Percentiles rank a stretch among this genome's conserved stretches.
These are phyloP conservation scores for Emmonsia crescens DNA, from an alignment of 2,329 filamentous ascomycete species.

Conservation along the genomic window DNA sequence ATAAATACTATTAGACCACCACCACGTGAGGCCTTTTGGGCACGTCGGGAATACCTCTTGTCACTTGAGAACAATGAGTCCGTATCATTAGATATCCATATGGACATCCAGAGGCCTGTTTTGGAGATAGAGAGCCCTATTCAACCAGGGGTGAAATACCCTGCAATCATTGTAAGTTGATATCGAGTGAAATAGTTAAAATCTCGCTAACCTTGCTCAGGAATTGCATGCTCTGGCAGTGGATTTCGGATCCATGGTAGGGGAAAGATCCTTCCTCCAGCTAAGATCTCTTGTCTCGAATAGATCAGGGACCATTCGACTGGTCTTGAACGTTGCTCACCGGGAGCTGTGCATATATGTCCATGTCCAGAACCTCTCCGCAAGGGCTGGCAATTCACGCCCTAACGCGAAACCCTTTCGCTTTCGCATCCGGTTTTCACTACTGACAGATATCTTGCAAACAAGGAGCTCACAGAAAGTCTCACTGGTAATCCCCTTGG, in stretches of 20 bases:
- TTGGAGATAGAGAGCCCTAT: constrained; percentile 26
- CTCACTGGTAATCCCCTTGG: constrained; percentile 30
- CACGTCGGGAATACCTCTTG: constrained; percentile 17
- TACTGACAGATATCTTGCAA: constrained; percentile 32
- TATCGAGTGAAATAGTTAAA: neutral
- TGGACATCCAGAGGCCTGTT: constrained; percentile 17
- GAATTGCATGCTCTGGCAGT: constrained; percentile 38
- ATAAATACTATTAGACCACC: constrained; percentile 34
- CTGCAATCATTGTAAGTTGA: constrained; percentile 26
- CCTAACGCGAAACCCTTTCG: constrained; percentile 21
- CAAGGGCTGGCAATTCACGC: constrained; percentile 6
- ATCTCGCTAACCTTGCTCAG: constrained; percentile 17
- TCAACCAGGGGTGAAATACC: constrained; percentile 23
- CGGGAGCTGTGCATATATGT: constrained; percentile 40
- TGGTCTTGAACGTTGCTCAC: constrained; percentile 35
- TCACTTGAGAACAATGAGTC: constrained; percentile 19
- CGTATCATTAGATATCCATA: constrained; percentile 15
- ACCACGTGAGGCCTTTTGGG: constrained; percentile 44
- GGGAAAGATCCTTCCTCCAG: constrained; percentile 46
- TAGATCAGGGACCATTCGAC: constrained; percentile 16
- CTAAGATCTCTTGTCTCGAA: constrained; percentile 40
- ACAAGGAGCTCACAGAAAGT: constrained; percentile 14
- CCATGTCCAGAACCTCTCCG: constrained; percentile 20
- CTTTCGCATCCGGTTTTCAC: constrained; percentile 36
- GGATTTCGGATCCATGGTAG: constrained; percentile 52